Base-by-base conservation (phyloP, 768 basidiomycete species). In the Epithele typhae region DNA sequence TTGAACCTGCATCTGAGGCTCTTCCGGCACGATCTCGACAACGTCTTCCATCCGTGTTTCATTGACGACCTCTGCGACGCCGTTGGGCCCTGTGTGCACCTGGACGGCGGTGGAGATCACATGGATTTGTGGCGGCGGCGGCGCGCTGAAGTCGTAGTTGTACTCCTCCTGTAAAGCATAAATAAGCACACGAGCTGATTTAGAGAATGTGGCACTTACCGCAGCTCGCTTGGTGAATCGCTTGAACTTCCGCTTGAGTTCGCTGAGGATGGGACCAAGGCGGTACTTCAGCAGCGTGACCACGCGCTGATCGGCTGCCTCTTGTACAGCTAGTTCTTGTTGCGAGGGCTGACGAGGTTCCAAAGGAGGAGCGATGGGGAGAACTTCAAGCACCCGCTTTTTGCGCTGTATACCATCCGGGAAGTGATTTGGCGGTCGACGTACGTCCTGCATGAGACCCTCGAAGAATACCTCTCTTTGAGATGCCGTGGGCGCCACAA, bases 241-340 rank as follows among this genome's bases (percentile, higher is more conserved):
- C 73, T 92, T 92, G 63, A 86, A 93, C 68, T 93, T 92, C 63
- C 90, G 79, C 71, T 91, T 92, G 56, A 99, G 70, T 62, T 97
- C 92, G 2, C 78, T 78, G 42, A 98, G 68, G 40, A 98, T 84
- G 1, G 88, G 88, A 2, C 89, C 88, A n/a, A 98, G 75, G n/a
- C 91, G 79, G 59, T 84, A 89, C 64, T 92, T 89, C 55, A 99
- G 70, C 57, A 93, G 65, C 37, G 92, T 89, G 42, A 91, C 74
- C 22, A 84, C 72, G 51, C 77, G 75, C 55, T 82, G 76, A 59
- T 99, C 95, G 48, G 73, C 87, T 64, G 92, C 90, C 50, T 81
- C 79, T 61, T 95, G 92, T 38, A 82, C 52, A 0, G 86, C 84
- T 33, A 97, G 64, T 64, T 97, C 94, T 0, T 87, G 85, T 0